Evolutionary conservation across 2,329 filamentous ascomycete genomes (phyloP).

Genomic region (Fusarium udum): DNA sequence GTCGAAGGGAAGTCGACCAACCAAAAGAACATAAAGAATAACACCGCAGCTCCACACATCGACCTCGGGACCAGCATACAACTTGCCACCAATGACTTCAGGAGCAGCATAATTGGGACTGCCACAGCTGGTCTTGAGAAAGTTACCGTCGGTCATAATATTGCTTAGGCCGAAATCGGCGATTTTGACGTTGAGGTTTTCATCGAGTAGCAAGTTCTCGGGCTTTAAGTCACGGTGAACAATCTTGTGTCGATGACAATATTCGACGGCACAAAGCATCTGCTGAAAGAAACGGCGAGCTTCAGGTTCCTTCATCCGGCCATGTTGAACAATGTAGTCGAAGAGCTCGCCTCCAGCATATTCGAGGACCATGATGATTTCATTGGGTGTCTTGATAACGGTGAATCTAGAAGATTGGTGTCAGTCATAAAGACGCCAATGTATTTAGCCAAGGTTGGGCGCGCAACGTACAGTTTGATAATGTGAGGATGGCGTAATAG

Average conservation of each 20-base stretch:
- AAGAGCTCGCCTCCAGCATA: slow-evolving; percentile 97
- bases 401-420: slow-evolving; percentile 71
- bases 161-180: slow-evolving; percentile 98
- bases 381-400: slow-evolving; percentile 91
- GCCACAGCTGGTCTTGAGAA: slow-evolving; percentile 97
- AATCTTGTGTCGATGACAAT: slow-evolving; percentile 98
- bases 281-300: slow-evolving; percentile 99
- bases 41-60: slow-evolving; percentile 98
- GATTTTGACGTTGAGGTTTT: slow-evolving; percentile 98
- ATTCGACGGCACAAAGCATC: slow-evolving; percentile 98
- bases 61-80: slow-evolving; percentile 96
- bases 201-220: slow-evolving; percentile 94
- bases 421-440: slow-evolving; percentile 5
- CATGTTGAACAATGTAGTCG: slow-evolving; percentile 96
- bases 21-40: slow-evolving; percentile 84
- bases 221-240: slow-evolving; percentile 98
- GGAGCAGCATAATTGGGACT: slow-evolving; percentile 98
- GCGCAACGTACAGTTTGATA: slow-evolving; percentile 83
- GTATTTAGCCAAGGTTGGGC: not conserved
- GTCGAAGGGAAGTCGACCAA: slow-evolving; percentile 90
- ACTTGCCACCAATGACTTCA: slow-evolving; percentile 96
- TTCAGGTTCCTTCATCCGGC: slow-evolving; percentile 88
- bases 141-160: slow-evolving; percentile 99
- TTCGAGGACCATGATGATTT: slow-evolving; percentile 99
- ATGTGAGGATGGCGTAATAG: slow-evolving; percentile 96